These are phyloP conservation scores for Ophiostoma quercus DNA, from an alignment of 2,329 filamentous ascomycete genomes.

Conservation along the genomic window DNA sequence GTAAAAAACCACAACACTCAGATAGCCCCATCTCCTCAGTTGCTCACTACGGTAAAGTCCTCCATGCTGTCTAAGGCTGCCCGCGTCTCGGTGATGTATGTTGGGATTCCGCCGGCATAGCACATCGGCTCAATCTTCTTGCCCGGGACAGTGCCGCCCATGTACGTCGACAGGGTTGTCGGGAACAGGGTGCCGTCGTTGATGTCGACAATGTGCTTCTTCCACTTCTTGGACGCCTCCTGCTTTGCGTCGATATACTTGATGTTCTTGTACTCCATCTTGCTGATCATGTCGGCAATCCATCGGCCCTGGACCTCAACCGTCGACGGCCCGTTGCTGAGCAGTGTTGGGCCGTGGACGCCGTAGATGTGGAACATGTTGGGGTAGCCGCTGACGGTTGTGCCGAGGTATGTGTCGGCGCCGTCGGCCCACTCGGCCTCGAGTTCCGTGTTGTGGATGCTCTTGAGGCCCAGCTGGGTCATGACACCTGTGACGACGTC, in stretches of 20 bases:
- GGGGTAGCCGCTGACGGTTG: slow-evolving; percentile 41
- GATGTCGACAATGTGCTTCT: slow-evolving; percentile 75
- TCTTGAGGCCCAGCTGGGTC: slow-evolving; percentile 43
- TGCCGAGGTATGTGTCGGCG: slow-evolving; percentile 43
- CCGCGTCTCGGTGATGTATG: slow-evolving; percentile 35
- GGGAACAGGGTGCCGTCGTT: slow-evolving; percentile 57
- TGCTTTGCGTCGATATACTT: slow-evolving; percentile 62
- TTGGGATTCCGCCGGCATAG: slow-evolving; percentile 41
- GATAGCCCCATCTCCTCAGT: not conserved
- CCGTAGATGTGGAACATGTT: slow-evolving; percentile 53
- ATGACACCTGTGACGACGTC: slow-evolving; percentile 37
- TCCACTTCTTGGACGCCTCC: slow-evolving; percentile 81
- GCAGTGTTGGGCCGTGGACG: slow-evolving; percentile 50
- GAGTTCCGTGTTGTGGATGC: slow-evolving; percentile 37
- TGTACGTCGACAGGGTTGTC: slow-evolving; percentile 47
- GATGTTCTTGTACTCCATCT: slow-evolving; percentile 43
- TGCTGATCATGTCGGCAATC: slow-evolving; percentile 47
- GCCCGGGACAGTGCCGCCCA: slow-evolving; percentile 51
- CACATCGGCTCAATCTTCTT: slow-evolving; percentile 50
- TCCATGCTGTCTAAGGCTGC: slow-evolving; percentile 35
- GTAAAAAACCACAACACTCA: not conserved
- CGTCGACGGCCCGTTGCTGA: slow-evolving; percentile 51
- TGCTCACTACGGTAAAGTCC: slow-evolving; percentile 32
- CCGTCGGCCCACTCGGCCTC: slow-evolving; percentile 41
- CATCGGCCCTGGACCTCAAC: slow-evolving; percentile 54